A percentile compares a stretch with the other conserved stretches of the same genome.
phyloP scores from a whole-genome alignment of 306 rosid species.

The Prunus mongolica region DNA sequence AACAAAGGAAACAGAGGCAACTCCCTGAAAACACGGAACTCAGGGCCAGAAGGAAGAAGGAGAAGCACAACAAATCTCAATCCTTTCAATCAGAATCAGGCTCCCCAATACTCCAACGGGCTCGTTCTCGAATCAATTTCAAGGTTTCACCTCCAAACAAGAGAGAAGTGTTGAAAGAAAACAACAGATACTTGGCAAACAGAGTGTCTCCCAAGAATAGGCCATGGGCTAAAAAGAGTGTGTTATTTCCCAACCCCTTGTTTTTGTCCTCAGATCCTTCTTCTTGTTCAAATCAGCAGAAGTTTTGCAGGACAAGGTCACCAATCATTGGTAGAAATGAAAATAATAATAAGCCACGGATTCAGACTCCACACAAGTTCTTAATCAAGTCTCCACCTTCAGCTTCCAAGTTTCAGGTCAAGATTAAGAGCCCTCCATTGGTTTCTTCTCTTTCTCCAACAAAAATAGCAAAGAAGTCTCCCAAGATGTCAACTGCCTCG shows the following conservation, averaged over 20 bases:
- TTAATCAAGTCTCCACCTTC: constrained; percentile 73
- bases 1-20: constrained; percentile 38
- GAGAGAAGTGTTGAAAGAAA: constrained; percentile 59
- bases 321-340: constrained; percentile 56
- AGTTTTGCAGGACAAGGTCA: constrained; percentile 70
- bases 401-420: constrained; percentile 55
- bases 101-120: constrained; percentile 61
- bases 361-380: constrained; percentile 70
- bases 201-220: constrained; percentile 80
- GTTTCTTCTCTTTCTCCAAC: constrained; percentile 52
- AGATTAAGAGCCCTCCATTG: constrained; percentile 52
- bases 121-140: constrained; percentile 78
- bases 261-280: constrained; percentile 41
- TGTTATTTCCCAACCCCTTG: constrained; percentile 91
- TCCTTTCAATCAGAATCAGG: constrained; percentile 17
- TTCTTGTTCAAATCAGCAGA: constrained; percentile 40
- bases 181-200: constrained; percentile 50
- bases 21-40: constrained; percentile 63
- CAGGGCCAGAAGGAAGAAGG: constrained; percentile 72
- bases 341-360: constrained; percentile 17
- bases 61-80: constrained; percentile 60
- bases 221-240: constrained; percentile 84
- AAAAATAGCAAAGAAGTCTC: constrained; percentile 45
- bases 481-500: constrained; percentile 60
- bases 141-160: constrained; percentile 84